Percentiles rank a stretch among this genome's conserved stretches.
Evolutionary conservation across 192 early-diverging fungal species (phyloP).

Genomic region (Umbelopsis ramanniana): DNA sequence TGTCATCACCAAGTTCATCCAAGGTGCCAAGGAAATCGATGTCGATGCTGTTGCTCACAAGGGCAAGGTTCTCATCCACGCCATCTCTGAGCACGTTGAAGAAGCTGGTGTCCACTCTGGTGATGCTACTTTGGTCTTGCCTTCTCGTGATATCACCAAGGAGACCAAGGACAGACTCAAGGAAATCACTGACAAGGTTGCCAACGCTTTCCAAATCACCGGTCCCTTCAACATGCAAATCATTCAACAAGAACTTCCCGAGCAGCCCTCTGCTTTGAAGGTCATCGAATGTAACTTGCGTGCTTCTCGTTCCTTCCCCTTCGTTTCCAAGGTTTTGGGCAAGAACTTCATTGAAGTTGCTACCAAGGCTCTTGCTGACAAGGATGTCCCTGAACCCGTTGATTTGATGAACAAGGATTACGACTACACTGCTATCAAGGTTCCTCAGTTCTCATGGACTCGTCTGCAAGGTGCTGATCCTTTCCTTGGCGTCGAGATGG

Average conservation of each 20-base stretch:
- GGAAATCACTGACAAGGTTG: slow-evolving; percentile 85
- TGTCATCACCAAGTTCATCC: slow-evolving; percentile 97
- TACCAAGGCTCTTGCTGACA: slow-evolving; percentile 77
- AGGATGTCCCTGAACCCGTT: slow-evolving; percentile 59
- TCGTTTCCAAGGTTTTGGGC: slow-evolving; percentile 94
- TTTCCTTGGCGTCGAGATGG: slow-evolving; percentile 98
- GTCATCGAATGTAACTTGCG: slow-evolving; percentile 99
- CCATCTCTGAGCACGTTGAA: slow-evolving; percentile 95
- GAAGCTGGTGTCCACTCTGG: slow-evolving; percentile 98
- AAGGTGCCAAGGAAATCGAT: slow-evolving; percentile 92
- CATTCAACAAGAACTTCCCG: slow-evolving; percentile 63
- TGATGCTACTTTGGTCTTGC: slow-evolving; percentile 92
- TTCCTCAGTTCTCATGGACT: slow-evolving; percentile 96
- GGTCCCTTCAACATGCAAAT: slow-evolving; percentile 99
- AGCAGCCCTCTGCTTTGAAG: slow-evolving; percentile 68
- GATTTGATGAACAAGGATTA: slow-evolving; percentile 62
- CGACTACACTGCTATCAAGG: slow-evolving; percentile 89
- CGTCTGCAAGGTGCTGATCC: slow-evolving; percentile 95
- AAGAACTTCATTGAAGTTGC: slow-evolving; percentile 92
- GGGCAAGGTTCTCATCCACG: slow-evolving; percentile 84
- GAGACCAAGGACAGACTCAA: slow-evolving; percentile 66
- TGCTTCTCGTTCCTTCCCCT: slow-evolving; percentile 97
- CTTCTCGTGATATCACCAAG: slow-evolving; percentile 62
- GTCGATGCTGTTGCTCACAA: slow-evolving; percentile 91
- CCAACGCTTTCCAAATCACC: slow-evolving; percentile 90